These are phyloP conservation scores for Millerozyma acaciae DNA, from an alignment of 805 yeast genomes.

Conservation along the genomic window DNA sequence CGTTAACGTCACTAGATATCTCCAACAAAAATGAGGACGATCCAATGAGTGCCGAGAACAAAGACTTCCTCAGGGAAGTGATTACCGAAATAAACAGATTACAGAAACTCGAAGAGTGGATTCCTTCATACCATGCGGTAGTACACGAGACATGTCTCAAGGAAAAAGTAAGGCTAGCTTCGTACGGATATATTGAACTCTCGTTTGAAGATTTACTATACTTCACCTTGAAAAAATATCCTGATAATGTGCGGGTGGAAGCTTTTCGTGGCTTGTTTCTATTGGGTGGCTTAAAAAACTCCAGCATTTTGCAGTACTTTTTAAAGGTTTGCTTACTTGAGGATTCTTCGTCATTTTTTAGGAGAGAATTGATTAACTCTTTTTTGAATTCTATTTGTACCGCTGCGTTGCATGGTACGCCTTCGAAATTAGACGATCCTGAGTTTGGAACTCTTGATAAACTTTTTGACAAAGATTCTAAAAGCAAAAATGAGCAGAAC, in stretches of 20 bases:
- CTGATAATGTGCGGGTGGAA: conserved; percentile 52
- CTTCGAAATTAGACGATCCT: conserved; percentile 58
- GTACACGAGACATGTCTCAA: conserved; percentile 54
- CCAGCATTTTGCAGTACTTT: conserved; percentile 55
- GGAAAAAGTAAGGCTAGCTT: conserved; percentile 57
- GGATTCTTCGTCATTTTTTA: conserved; percentile 45
- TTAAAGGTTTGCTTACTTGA: conserved; percentile 57
- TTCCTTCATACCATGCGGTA: conserved; percentile 63
- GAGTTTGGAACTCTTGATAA: conserved; percentile 47
- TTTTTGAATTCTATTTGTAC: conserved; percentile 55
- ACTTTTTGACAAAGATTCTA: conserved; percentile 17
- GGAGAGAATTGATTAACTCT: conserved; percentile 43
- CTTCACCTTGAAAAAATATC: conserved; percentile 45
- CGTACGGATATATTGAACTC: conserved; percentile 49
- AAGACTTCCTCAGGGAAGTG: conserved; percentile 24
- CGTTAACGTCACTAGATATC: conserved; percentile 8
- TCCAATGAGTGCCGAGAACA: conserved; percentile 5
- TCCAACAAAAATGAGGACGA: conserved; percentile 2
- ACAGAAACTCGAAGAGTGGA: conserved; percentile 79
- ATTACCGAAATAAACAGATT: conserved; percentile 68
- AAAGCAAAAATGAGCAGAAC: conserved; percentile 19
- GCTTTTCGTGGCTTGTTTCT: conserved; percentile 69
- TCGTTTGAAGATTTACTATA: conserved; percentile 53
- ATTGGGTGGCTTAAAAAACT: conserved; percentile 75
- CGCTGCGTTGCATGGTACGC: conserved; percentile 63